Conservation (phyloP, 2,329 filamentous ascomycete species). For the Fusarium sp. region DNA sequence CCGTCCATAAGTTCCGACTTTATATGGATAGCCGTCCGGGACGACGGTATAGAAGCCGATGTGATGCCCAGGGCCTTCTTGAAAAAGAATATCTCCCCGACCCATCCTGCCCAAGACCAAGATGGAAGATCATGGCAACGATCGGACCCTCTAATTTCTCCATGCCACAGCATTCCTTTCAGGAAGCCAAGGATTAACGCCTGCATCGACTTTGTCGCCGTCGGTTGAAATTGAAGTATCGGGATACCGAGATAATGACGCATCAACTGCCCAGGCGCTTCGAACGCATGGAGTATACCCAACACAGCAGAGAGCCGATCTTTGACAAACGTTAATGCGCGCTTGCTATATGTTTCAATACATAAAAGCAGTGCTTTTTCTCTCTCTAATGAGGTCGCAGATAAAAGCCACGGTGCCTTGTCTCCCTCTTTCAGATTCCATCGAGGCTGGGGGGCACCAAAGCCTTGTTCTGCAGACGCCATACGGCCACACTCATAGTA, state of each 20-base stretch:
- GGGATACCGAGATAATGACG: neutral
- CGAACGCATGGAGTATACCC: neutral
- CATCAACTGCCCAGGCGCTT: neutral
- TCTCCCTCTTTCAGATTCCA: neutral
- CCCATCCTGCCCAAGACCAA: neutral
- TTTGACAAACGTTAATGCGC: neutral
- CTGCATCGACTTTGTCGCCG: neutral
- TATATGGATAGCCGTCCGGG: neutral
- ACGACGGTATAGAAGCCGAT: neutral
- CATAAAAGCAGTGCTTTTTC: neutral
- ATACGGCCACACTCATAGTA: neutral
- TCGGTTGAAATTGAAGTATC: neutral
- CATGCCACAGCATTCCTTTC: neutral
- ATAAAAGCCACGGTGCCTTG: neutral
- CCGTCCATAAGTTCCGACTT: neutral
- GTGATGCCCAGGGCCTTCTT: neutral
- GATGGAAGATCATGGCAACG: neutral
- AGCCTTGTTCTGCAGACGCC: neutral
- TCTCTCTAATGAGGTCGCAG: neutral
- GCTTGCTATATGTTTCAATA: neutral
- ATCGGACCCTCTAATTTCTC: neutral
- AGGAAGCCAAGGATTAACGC: neutral
- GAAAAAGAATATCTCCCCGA: neutral
- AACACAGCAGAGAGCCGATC: neutral
- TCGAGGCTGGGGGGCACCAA: neutral